Conservation (phyloP, 2,329 filamentous ascomycete genomes). For the Karstenula rhodostoma region DNA sequence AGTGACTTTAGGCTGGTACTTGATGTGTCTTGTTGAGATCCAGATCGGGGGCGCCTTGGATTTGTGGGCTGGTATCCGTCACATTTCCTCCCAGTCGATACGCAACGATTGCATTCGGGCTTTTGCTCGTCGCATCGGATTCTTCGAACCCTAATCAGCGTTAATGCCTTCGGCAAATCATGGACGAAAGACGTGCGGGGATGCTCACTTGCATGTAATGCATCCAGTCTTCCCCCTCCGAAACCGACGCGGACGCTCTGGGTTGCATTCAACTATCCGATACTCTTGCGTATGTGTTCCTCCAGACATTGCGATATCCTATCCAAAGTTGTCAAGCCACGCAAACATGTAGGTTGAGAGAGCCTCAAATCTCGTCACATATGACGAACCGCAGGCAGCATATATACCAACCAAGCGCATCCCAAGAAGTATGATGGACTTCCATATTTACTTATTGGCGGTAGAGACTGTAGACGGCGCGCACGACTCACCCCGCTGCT, state of each 20-base stretch:
- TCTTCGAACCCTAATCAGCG: slow-evolving; percentile 3
- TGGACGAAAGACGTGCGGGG: not conserved
- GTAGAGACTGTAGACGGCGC: not conserved
- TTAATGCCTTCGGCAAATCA: not conserved
- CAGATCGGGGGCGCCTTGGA: not conserved
- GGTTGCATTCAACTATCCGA: slow-evolving; percentile 9
- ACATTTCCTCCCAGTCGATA: slow-evolving; percentile 10
- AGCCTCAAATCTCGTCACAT: not conserved
- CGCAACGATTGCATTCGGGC: slow-evolving; percentile 10
- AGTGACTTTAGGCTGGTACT: slow-evolving; percentile 1
- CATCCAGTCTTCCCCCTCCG: slow-evolving; percentile 9
- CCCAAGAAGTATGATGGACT: not conserved
- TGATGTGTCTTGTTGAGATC: not conserved
- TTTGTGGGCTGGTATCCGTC: slow-evolving; percentile 7
- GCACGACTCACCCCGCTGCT: not conserved
- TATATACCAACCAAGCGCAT: not conserved
- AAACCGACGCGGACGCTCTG: slow-evolving; percentile 5
- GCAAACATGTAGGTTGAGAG: not conserved
- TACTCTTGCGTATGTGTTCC: not conserved
- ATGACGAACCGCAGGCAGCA: not conserved
- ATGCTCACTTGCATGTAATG: slow-evolving; percentile 13
- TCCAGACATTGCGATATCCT: not conserved
- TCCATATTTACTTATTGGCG: not conserved
- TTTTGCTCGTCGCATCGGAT: slow-evolving; percentile 13
- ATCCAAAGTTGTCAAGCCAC: not conserved